Evolutionary conservation across 352 stramenopile species (phyloP).

Genomic region (Elongisporangium anandrum): DNA sequence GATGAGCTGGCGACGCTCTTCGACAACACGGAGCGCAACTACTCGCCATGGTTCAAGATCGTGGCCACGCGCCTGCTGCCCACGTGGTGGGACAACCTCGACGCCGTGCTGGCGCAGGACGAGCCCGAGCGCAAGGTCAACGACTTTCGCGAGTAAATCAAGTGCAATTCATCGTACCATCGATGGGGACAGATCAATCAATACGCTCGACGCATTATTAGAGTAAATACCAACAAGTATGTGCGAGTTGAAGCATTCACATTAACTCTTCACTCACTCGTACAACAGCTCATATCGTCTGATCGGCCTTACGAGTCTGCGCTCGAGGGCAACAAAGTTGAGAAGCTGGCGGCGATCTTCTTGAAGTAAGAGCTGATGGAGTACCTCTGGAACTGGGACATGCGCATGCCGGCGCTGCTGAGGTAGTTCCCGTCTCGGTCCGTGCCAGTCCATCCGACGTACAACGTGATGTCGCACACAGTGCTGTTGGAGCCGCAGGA

Average conservation of each 20-base stretch:
- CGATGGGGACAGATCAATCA: neutral
- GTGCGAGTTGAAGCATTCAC: neutral
- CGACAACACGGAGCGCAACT: slow-evolving; percentile 42
- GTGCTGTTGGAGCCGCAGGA: slow-evolving; percentile 37
- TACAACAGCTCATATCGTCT: no score
- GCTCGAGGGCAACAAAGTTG: slow-evolving; percentile 36
- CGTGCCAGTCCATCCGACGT: slow-evolving; percentile 77
- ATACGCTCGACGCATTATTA: neutral
- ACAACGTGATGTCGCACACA: slow-evolving; percentile 66
- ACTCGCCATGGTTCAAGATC: slow-evolving; percentile 85
- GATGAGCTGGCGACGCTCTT: slow-evolving; percentile 52
- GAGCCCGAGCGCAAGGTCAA: slow-evolving; percentile 48
- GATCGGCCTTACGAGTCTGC: neutral
- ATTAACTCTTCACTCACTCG: neutral
- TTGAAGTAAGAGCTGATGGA: slow-evolving; percentile 77
- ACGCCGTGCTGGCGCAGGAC: slow-evolving; percentile 51
- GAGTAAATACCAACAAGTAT: neutral
- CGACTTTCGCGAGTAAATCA: slow-evolving; percentile 36
- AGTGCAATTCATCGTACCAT: neutral
- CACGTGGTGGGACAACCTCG: slow-evolving; percentile 68
- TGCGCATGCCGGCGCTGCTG: slow-evolving; percentile 65
- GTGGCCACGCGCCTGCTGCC: slow-evolving; percentile 69
- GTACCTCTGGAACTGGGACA: slow-evolving; percentile 84
- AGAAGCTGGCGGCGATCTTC: slow-evolving; percentile 53
- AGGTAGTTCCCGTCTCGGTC: slow-evolving; percentile 78